Percentiles rank a stretch among this genome's conserved stretches.
Conservation (phyloP, 805 yeast species). For the Candida easanensis region DNA sequence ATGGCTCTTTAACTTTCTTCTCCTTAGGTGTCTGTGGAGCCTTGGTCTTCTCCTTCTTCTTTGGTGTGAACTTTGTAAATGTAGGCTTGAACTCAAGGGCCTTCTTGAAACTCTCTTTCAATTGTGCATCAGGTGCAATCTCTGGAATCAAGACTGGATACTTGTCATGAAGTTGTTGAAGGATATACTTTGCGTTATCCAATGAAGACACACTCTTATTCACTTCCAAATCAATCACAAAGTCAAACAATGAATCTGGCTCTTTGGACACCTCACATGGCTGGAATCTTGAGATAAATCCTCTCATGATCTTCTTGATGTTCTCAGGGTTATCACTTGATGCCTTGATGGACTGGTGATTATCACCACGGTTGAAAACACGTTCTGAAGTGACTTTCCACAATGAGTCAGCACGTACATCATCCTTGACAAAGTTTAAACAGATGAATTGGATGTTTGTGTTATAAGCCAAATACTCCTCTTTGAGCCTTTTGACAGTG, state of each 20-base stretch:
- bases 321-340: constrained; percentile 42
- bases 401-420: constrained; percentile 34
- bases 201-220: constrained; percentile 42
- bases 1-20: constrained; percentile 13
- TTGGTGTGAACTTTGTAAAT: constrained; percentile 35
- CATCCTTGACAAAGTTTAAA: constrained; percentile 56
- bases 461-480: constrained; percentile 40
- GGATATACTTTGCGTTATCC: constrained; percentile 44
- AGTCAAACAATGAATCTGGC: constrained; percentile 72
- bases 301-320: constrained; percentile 64
- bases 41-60: constrained; percentile 12
- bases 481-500: constrained; percentile 43
- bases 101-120: constrained; percentile 44
- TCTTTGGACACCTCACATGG: constrained; percentile 40
- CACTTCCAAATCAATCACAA: constrained; percentile 56
- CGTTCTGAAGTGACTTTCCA: constrained; percentile 57
- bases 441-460: constrained; percentile 58
- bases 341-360: constrained; percentile 78
- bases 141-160: constrained; percentile 44
- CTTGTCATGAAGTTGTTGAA: constrained; percentile 34
- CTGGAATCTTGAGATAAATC: constrained; percentile 71
- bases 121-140: constrained; percentile 39
- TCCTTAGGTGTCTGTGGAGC: background rate
- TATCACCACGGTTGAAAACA: constrained; percentile 71
- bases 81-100: constrained; percentile 59